Percentiles rank a stretch among this genome's conserved stretches.
Conservation (phyloP, 306 rosid species). For the Cucumis melo region DNA sequence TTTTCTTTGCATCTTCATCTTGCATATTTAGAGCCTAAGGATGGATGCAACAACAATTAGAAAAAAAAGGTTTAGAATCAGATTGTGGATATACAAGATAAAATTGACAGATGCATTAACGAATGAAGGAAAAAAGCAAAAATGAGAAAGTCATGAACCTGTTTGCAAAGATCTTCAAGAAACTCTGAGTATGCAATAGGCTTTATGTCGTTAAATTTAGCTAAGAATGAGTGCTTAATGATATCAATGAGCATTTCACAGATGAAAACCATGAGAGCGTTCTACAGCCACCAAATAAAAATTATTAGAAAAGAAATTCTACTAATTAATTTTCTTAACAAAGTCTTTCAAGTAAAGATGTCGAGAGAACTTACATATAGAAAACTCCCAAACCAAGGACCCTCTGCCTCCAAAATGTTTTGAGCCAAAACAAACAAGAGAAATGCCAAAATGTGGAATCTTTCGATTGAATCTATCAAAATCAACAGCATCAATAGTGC, state of each 20-base stretch:
- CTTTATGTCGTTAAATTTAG: slow-evolving; percentile 80
- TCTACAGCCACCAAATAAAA: slow-evolving; percentile 41
- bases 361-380: slow-evolving; percentile 45
- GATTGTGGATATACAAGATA: neutral
- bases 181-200: slow-evolving; percentile 86
- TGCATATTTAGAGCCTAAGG: slow-evolving; percentile 63
- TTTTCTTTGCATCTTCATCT: slow-evolving; percentile 53
- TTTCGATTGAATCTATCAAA: slow-evolving; percentile 81
- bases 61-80: neutral
- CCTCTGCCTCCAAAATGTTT: slow-evolving; percentile 97
- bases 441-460: slow-evolving; percentile 92
- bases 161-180: slow-evolving; percentile 92
- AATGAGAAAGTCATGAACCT: slow-evolving; percentile 35
- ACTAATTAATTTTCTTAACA: neutral
- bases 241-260: slow-evolving; percentile 91
- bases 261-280: slow-evolving; percentile 57
- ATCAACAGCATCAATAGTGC: slow-evolving; percentile 11
- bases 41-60: neutral
- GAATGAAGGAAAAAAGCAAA: neutral
- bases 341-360: neutral
- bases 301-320: slow-evolving; percentile 2
- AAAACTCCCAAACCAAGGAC: slow-evolving; percentile 90
- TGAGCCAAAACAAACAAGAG: slow-evolving; percentile 90
- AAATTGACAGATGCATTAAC: neutral
- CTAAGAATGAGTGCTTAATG: slow-evolving; percentile 89